Evolutionary conservation across 2,329 filamentous ascomycete genomes (phyloP).

Genomic region (Pyrenochaeta sp.): DNA sequence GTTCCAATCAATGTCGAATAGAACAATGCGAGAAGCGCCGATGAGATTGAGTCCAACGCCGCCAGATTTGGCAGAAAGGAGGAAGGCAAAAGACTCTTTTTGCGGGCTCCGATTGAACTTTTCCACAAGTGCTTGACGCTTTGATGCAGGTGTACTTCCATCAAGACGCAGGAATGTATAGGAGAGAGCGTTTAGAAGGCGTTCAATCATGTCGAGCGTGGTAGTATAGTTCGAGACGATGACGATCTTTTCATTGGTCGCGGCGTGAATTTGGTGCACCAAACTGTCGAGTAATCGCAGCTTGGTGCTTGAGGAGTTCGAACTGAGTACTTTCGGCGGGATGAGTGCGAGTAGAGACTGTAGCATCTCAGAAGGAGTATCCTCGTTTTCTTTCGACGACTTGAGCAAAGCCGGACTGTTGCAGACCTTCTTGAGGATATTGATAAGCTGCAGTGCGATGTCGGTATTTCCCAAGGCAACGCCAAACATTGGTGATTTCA

Average conservation of each 20-base stretch:
- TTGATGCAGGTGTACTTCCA: slow-evolving; percentile 68
- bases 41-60: slow-evolving; percentile 75
- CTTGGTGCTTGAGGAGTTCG: slow-evolving; percentile 68
- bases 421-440: slow-evolving; percentile 76
- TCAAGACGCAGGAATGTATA: slow-evolving; percentile 73
- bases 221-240: slow-evolving; percentile 80
- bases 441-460: slow-evolving; percentile 72
- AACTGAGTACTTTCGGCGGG: slow-evolving; percentile 62
- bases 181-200: slow-evolving; percentile 65
- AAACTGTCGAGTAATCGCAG: slow-evolving; percentile 72
- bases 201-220: slow-evolving; percentile 71
- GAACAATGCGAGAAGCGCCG: slow-evolving; percentile 72
- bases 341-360: slow-evolving; percentile 59
- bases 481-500: slow-evolving; percentile 70
- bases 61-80: slow-evolving; percentile 76
- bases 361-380: slow-evolving; percentile 56
- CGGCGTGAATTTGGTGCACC: slow-evolving; percentile 66
- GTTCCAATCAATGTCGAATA: slow-evolving; percentile 81
- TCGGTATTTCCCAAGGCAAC: slow-evolving; percentile 68
- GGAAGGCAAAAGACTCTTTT: slow-evolving; percentile 69
- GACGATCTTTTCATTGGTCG: slow-evolving; percentile 73
- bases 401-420: slow-evolving; percentile 72
- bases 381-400: slow-evolving; percentile 57
- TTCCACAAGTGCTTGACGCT: slow-evolving; percentile 73
- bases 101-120: slow-evolving; percentile 69